These are phyloP conservation scores for Immersiporthe knoxdaviesiana DNA, from an alignment of 2,329 filamentous ascomycete genomes.

Conservation along the genomic window DNA sequence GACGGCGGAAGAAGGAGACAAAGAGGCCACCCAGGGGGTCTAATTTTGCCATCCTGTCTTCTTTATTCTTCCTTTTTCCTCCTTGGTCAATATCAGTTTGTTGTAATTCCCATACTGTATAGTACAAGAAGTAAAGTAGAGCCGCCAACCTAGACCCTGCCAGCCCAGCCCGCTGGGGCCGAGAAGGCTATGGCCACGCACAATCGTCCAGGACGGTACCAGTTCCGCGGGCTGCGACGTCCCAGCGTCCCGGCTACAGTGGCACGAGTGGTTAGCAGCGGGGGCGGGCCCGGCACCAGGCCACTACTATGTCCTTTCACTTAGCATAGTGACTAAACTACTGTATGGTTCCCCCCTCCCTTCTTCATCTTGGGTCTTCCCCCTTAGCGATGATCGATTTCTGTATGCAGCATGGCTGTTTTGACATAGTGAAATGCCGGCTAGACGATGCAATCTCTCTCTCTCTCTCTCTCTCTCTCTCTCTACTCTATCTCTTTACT, in stretches of 20 bases:
- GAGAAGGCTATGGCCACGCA: background rate
- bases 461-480: no score
- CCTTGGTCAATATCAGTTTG: background rate
- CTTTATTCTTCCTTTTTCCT: no score
- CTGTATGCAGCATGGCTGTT: background rate
- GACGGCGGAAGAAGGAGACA: background rate
- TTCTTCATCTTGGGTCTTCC: background rate
- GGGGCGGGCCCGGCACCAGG: background rate
- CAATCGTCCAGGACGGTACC: background rate
- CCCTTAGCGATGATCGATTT: background rate
- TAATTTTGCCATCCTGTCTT: background rate
- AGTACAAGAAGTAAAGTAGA: background rate
- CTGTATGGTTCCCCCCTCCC: no score
- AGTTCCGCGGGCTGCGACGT: background rate
- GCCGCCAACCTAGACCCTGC: background rate
- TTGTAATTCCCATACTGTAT: background rate
- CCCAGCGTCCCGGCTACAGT: background rate
- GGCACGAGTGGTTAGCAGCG: no score
- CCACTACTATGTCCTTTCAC: background rate
- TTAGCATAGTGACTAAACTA: background rate
- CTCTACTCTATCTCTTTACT: no score
- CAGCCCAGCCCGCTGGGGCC: background rate
- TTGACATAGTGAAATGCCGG: background rate
- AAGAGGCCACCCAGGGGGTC: slow-evolving; percentile 1
- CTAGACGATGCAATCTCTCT: background rate